phyloP scores from a whole-genome alignment of 495 filamentous ascomycete species.

The Penicillium tannophilum region DNA sequence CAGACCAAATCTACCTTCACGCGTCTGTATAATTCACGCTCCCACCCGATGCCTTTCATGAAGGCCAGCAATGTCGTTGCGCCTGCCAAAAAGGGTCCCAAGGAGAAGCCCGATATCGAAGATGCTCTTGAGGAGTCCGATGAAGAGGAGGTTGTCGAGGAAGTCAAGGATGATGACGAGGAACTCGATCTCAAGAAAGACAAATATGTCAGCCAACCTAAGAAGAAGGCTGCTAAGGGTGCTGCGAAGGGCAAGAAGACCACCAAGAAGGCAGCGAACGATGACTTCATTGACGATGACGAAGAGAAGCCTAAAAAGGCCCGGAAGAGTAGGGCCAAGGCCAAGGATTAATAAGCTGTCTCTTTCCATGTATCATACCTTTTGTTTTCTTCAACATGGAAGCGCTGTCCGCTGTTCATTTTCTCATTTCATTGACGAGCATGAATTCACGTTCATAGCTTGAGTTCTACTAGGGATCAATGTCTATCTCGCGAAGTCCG shows the following conservation, averaged over 20 bases:
- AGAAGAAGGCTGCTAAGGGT: conserved; percentile 68
- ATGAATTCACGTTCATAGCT: neutral
- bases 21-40: conserved; percentile 79
- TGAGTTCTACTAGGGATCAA: neutral
- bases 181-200: conserved; percentile 84
- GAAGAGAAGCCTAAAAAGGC: conserved; percentile 59
- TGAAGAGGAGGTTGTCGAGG: conserved; percentile 63
- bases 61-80: conserved; percentile 79
- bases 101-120: conserved; percentile 89
- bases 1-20: conserved; percentile 90
- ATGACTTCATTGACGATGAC: conserved; percentile 42
- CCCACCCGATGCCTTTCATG: conserved; percentile 94
- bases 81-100: conserved; percentile 61
- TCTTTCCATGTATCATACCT: conserved; percentile 1
- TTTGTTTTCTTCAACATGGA: neutral
- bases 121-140: conserved; percentile 95
- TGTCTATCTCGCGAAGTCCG: neutral
- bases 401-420: neutral
- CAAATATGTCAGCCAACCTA: conserved; percentile 92
- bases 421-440: neutral
- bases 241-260: conserved; percentile 56
- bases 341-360: conserved; percentile 10
- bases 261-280: conserved; percentile 48
- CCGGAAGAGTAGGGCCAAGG: conserved; percentile 47
- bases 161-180: conserved; percentile 63